Evolutionary conservation across 495 filamentous ascomycete species (phyloP).

Genomic region (Penicillium antarcticum): DNA sequence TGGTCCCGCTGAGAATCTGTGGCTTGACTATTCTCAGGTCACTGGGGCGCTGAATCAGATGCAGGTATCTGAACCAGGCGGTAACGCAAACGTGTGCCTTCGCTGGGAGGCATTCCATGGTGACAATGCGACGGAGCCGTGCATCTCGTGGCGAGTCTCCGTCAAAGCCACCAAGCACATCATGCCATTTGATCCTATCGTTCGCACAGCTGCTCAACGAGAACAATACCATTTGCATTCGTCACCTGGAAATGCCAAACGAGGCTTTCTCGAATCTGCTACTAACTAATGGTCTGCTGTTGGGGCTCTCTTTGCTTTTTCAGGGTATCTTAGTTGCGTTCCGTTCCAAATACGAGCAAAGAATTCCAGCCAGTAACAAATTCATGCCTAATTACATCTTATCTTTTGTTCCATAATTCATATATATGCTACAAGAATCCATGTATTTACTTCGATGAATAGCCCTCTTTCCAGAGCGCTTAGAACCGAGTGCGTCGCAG

Average conservation of each 20-base stretch:
- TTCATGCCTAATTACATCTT: too few relatives aligned
- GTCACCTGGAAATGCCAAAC: conserved; percentile 10
- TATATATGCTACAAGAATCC: too few relatives aligned
- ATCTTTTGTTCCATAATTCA: too few relatives aligned
- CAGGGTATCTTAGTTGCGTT: too few relatives aligned
- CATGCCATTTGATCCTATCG: conserved; percentile 11
- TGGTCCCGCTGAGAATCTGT: conserved; percentile 17
- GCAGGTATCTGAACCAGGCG: conserved; percentile 13
- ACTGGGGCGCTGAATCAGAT: conserved; percentile 24
- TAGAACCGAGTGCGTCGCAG: too few relatives aligned
- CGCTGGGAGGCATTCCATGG: conserved; percentile 13
- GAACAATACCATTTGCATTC: conserved; percentile 19
- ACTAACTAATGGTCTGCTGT: too few relatives aligned
- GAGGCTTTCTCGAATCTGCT: conserved; percentile 12
- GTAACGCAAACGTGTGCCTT: conserved; percentile 16
- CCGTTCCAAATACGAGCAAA: too few relatives aligned
- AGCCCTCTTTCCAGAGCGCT: too few relatives aligned
- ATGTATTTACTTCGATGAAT: too few relatives aligned
- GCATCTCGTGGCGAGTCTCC: conserved; percentile 17
- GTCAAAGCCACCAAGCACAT: conserved; percentile 18
- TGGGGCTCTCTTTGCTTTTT: too few relatives aligned
- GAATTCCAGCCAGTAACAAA: too few relatives aligned
- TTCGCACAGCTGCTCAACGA: conserved; percentile 16
- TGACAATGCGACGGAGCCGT: conserved; percentile 2
- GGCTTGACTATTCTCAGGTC: conserved; percentile 25